Evolutionary conservation across 2,329 filamentous ascomycete genomes (phyloP).

Genomic region (Colletotrichum tabaci): DNA sequence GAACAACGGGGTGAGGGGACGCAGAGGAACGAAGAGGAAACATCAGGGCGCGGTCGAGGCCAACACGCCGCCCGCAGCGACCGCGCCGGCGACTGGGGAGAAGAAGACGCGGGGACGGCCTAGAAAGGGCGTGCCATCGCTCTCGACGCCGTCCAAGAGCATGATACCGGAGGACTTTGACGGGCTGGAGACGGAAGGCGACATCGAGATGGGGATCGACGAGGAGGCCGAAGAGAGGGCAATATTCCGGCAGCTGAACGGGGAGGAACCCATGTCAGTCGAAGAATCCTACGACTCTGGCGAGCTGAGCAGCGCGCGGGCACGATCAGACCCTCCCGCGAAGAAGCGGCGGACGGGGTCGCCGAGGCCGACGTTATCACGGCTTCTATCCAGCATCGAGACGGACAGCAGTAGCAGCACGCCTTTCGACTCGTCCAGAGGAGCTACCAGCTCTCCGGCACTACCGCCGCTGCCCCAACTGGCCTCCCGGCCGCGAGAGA

Average conservation of each 20-base stretch:
- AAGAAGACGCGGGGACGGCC: constrained; percentile 44
- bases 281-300: constrained; percentile 26
- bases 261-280: neutral
- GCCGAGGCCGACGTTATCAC: constrained; percentile 5
- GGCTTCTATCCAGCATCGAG: constrained; percentile 8
- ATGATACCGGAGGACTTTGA: constrained; percentile 48
- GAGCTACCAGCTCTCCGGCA: constrained; percentile 31
- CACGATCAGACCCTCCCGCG: constrained; percentile 4
- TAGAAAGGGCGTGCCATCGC: constrained; percentile 49
- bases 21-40: constrained; percentile 1
- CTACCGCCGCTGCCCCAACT: constrained; percentile 21
- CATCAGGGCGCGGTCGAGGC: neutral
- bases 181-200: constrained; percentile 43
- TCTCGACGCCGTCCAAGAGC: constrained; percentile 55
- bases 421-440: constrained; percentile 24
- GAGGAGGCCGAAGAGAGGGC: constrained; percentile 40
- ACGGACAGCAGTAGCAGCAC: constrained; percentile 31
- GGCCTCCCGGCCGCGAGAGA: neutral
- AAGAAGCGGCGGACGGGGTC: constrained; percentile 37
- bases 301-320: neutral
- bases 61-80: neutral
- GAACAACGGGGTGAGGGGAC: neutral
- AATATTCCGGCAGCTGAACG: constrained; percentile 35
- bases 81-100: constrained; percentile 43
- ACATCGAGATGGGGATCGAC: constrained; percentile 46